Evolutionary conservation across 768 basidiomycete species (phyloP).

Genomic region (Boletales sp.): DNA sequence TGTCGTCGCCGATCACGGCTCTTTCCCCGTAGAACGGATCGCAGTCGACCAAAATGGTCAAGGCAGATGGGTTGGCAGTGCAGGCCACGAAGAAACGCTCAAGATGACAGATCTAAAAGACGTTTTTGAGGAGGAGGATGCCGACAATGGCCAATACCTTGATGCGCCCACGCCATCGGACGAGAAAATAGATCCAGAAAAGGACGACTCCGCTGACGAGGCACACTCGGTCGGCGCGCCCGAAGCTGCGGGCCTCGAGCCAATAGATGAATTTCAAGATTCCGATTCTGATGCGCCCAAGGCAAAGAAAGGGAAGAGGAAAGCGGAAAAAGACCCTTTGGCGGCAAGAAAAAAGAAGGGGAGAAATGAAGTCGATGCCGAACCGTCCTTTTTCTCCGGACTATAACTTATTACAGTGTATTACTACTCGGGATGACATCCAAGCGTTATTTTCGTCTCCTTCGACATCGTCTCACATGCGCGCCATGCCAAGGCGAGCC

Average conservation of each 20-base stretch:
- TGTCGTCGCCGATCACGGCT: conserved; percentile 87
- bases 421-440: background rate
- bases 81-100: conserved; percentile 83
- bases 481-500: too few relatives aligned
- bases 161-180: conserved; percentile 24
- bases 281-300: conserved; percentile 30
- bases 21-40: conserved; percentile 89
- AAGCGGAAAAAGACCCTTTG: conserved; percentile 49
- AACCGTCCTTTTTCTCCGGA: conserved; percentile 64
- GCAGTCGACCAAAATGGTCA: conserved; percentile 55
- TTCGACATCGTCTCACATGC: background rate
- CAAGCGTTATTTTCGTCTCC: background rate
- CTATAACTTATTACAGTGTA: conserved; percentile 35
- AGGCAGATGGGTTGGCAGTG: conserved; percentile 88
- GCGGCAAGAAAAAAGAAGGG: conserved; percentile 54
- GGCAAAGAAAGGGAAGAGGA: conserved; percentile 54
- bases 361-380: conserved; percentile 53
- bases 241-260: background rate
- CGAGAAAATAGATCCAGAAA: conserved; percentile 16
- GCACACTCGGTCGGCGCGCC: conserved; percentile 1
- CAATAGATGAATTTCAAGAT: conserved; percentile 22
- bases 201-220: conserved; percentile 7
- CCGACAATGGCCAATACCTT: conserved; percentile 21
- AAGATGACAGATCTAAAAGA: conserved; percentile 82
- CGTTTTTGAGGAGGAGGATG: conserved; percentile 50